Base-by-base conservation (phyloP, 805 yeast genomes). In the Candida loeiensis region DNA sequence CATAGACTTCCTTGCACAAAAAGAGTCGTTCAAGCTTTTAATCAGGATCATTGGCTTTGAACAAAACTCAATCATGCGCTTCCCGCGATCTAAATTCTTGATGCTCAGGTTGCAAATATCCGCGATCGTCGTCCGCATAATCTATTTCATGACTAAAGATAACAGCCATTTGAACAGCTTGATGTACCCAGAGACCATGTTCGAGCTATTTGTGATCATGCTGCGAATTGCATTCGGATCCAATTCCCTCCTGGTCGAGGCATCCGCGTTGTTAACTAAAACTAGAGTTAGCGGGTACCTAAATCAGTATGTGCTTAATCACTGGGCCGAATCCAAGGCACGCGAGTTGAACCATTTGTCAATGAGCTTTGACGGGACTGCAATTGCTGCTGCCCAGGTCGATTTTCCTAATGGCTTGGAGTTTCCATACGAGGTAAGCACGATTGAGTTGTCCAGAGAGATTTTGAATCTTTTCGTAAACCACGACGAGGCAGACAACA, bases 401-500 rank as follows among this genome's bases (percentile, higher is more conserved):
- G 70, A 68, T 6, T 61, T 63, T 35, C 67, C 79, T 36, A 79
- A 80, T 51, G 86, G 86, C 1, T 54, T 79, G 11, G 86, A 80
- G 51, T 71, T 79, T 44, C 74, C 78, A 4, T 82, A 80, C 51
- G 80, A 77, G 41, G 75, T 69, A 41, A 80, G 76, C 42, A 77
- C 79, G 2, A 77, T 83, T 27, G 87, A 81, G 45, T 63, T 82
- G 53, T 82, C 95, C 0, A 68, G 87, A 45, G 85, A 81, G 46
- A 73, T 87, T 14, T 63, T 88, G 39, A 87, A 81, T 43, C 70
- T 73, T 19, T 78, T 80, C 44, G 74, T 80, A 8, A 82, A 87
- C 3, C 80, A 81, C 51, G 89, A 84, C 47, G 95, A 85, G 49
- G 87, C 88, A 1, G 95, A 88, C 58, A 76, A 79, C 39, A 63